Conservation (phyloP, 352 stramenopile genomes). For the Globisporangium nodosum region DNA sequence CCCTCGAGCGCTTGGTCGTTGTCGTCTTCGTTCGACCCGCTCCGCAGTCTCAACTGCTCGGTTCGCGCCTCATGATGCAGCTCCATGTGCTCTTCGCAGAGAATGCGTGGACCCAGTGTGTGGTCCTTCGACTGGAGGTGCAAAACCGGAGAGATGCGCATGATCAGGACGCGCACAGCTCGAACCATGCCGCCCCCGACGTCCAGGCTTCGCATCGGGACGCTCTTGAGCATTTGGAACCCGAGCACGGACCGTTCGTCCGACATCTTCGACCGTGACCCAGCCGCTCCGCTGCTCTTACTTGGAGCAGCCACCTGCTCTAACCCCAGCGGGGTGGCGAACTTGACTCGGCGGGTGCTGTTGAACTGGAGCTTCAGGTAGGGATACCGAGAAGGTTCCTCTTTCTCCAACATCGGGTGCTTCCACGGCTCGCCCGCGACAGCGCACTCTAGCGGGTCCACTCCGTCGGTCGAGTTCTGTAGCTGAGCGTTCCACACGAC, state of each 20-base stretch:
- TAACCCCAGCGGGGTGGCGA: slow-evolving; percentile 34
- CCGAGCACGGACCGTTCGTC: slow-evolving; percentile 8
- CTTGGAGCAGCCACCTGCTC: slow-evolving; percentile 23
- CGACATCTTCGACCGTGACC: neutral
- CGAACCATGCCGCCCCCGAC: slow-evolving; percentile 55
- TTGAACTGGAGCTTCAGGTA: slow-evolving; percentile 65
- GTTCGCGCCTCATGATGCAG: slow-evolving; percentile 41
- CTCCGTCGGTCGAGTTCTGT: slow-evolving; percentile 55
- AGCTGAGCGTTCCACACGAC: slow-evolving; percentile 61
- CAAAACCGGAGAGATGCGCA: slow-evolving; percentile 48
- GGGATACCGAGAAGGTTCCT: slow-evolving; percentile 43
- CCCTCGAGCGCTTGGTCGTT: slow-evolving; percentile 7
- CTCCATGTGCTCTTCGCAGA: slow-evolving; percentile 58
- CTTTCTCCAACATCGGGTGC: slow-evolving; percentile 42
- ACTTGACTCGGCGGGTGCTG: slow-evolving; percentile 50
- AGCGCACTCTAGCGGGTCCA: slow-evolving; percentile 61
- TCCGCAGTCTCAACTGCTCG: slow-evolving; percentile 18
- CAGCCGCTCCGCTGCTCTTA: neutral
- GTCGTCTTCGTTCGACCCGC: slow-evolving; percentile 6
- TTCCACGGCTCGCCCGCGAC: slow-evolving; percentile 36
- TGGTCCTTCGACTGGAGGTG: slow-evolving; percentile 66
- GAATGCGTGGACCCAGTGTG: slow-evolving; percentile 49
- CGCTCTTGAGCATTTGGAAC: slow-evolving; percentile 56
- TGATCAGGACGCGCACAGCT: slow-evolving; percentile 45
- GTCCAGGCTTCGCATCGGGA: slow-evolving; percentile 59